Evolutionary conservation across 495 filamentous ascomycete genomes (phyloP), one percentile per base, ranked within the genome.

Genomic region (Terfezia boudieri): DNA sequence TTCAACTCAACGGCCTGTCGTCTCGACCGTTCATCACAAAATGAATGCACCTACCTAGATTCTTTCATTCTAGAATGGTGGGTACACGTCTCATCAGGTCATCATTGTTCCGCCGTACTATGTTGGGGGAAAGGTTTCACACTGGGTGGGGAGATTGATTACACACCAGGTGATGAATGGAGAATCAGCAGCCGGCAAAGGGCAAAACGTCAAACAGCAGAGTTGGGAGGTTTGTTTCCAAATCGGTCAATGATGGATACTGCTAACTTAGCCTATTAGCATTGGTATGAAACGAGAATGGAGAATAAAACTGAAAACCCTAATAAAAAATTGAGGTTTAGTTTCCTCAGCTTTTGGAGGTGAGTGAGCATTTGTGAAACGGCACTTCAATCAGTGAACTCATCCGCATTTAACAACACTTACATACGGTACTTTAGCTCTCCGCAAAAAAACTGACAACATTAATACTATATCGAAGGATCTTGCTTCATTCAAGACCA

Each of bases 261-360:
- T 56, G 54, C 32, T 56, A 56, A 56, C 54, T 56, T 46, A 56
- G 54, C 49, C 51, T 56, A 56, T 9, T 51, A 56, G 54, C 54
- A 9, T 23, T 56, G 16, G 54, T 43, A 56, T 26, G 35, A 52
- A 37, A 37, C 49, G n/a, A 38, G 23, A n/a, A 6, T 56, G 20
- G 54, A 51, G 41, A 22, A 9, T 32, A 50, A 56, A 23, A 55
- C 48, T 20, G n/a, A 55, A 55, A 20, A 55, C 14, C 46, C 51
- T 20, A 46, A 55, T 55, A 20, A 9, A 8, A 37, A 55, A 50
- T 37, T 23, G 54, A 37, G 26, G 9, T 48, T 20, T 50, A 50
- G 20, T 49, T 55, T 55, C 9, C 53, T 16, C 46, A 51, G 37
- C 46, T 55, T 37, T 12, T 55, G 22, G 22, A 14, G 35, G 54